Evolutionary conservation across 2,329 filamentous ascomycete species (phyloP).

Genomic region (Trichoderma sp.): DNA sequence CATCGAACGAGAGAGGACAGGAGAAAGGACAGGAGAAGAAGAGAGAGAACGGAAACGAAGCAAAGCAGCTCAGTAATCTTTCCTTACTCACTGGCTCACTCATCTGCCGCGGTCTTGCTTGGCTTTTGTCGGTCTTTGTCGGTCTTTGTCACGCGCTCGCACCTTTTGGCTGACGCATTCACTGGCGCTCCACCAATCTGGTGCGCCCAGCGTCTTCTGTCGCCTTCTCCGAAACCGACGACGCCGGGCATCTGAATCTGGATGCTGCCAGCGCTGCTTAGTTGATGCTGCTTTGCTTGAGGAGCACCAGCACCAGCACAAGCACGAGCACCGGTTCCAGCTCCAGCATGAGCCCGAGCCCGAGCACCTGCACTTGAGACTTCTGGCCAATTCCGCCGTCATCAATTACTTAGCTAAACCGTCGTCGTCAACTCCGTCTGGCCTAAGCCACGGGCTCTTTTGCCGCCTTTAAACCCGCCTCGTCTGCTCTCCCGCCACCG

Average conservation of each 20-base stretch:
- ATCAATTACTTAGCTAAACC: not conserved
- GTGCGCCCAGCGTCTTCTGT: slow-evolving; percentile 19
- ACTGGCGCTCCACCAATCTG: slow-evolving; percentile 19
- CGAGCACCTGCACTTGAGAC: not conserved
- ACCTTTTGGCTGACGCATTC: slow-evolving; percentile 18
- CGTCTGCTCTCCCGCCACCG: not conserved
- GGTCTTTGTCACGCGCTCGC: slow-evolving; percentile 13
- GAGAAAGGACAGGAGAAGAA: not conserved
- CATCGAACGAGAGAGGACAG: no score
- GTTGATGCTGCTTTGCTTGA: no score
- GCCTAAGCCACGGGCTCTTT: not conserved
- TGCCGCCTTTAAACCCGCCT: not conserved
- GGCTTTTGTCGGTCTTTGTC: slow-evolving; percentile 1
- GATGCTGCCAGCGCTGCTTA: not conserved
- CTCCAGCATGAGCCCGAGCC: not conserved
- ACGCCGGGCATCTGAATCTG: not conserved
- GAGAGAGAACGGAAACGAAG: not conserved
- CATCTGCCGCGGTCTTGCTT: not conserved
- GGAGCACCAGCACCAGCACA: not conserved
- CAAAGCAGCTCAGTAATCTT: not conserved
- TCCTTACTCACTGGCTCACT: not conserved
- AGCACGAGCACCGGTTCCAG: not conserved
- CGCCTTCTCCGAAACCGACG: slow-evolving; percentile 24
- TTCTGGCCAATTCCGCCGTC: not conserved
- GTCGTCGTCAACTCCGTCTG: not conserved